These are phyloP conservation scores for Huiozyma naganishii DNA, from an alignment of 805 yeast genomes.

Conservation along the genomic window DNA sequence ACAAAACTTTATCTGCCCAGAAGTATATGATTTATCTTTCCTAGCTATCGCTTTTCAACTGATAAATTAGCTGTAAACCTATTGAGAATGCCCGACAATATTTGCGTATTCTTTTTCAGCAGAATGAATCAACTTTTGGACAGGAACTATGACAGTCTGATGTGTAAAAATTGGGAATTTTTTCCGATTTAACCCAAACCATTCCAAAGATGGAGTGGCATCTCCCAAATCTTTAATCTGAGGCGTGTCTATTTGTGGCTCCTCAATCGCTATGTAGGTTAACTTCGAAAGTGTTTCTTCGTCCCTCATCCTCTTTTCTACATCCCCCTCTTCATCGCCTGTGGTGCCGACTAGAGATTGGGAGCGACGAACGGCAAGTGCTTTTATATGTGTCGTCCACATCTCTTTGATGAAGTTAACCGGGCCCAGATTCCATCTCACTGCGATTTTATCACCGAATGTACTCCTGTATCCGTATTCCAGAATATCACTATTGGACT, in stretches of 20 bases:
- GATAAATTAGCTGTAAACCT: not conserved
- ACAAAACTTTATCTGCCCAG: not conserved
- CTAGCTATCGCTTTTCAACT: too few species aligned
- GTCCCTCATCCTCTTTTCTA: constrained; percentile 36
- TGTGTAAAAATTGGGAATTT: constrained; percentile 82
- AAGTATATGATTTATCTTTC: too few species aligned
- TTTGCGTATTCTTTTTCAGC: constrained; percentile 40
- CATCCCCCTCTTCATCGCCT: constrained; percentile 20
- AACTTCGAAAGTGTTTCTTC: constrained; percentile 31
- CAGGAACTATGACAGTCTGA: constrained; percentile 58
- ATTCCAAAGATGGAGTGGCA: constrained; percentile 96
- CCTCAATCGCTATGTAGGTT: constrained; percentile 48
- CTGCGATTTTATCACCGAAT: constrained; percentile 84
- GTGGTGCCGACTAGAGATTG: constrained; percentile 21
- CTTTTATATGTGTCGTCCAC: constrained; percentile 77
- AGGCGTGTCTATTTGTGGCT: constrained; percentile 82
- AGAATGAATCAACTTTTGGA: constrained; percentile 65
- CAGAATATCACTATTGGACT: constrained; percentile 39
- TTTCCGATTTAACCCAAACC: constrained; percentile 91
- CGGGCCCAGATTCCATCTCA: constrained; percentile 90
- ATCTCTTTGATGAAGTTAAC: constrained; percentile 83
- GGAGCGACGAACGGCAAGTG: constrained; percentile 52
- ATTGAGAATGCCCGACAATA: constrained; percentile 30
- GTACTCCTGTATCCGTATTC: constrained; percentile 59
- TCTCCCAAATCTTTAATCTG: constrained; percentile 84